Evolutionary conservation across 1,284 basidiomycete genomes (phyloP).

Genomic region (Pseudozyma pruni): DNA sequence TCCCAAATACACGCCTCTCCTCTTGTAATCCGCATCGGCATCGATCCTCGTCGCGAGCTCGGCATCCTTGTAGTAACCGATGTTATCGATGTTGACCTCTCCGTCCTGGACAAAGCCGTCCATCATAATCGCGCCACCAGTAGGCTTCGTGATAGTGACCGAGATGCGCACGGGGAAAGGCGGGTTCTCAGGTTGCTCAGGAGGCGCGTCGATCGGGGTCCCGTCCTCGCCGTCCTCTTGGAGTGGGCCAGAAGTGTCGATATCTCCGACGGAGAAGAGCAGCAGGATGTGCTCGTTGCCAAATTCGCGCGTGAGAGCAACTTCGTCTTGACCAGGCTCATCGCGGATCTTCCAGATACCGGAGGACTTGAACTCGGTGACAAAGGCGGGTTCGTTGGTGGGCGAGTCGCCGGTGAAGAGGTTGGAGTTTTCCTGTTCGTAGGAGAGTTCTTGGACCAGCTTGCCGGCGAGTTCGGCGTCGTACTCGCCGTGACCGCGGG

Average conservation of each 20-base stretch:
- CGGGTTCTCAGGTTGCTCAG: slow-evolving; percentile 39
- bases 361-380: slow-evolving; percentile 79
- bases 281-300: slow-evolving; percentile 79
- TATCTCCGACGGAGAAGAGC: slow-evolving; percentile 63
- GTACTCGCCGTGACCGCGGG: slow-evolving; percentile 70
- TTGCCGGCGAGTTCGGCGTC: slow-evolving; percentile 80
- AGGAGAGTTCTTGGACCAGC: slow-evolving; percentile 83
- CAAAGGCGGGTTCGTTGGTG: slow-evolving; percentile 77
- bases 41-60: slow-evolving; percentile 81
- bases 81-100: slow-evolving; percentile 85
- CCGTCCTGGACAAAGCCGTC: slow-evolving; percentile 73
- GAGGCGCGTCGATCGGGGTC: slow-evolving; percentile 59
- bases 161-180: slow-evolving; percentile 78
- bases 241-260: slow-evolving; percentile 53
- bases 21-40: slow-evolving; percentile 91
- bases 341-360: slow-evolving; percentile 85
- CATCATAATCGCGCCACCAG: slow-evolving; percentile 59
- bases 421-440: slow-evolving; percentile 76
- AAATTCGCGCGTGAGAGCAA: slow-evolving; percentile 82
- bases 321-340: slow-evolving; percentile 80
- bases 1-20: slow-evolving; percentile 89
- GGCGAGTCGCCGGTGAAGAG: slow-evolving; percentile 51
- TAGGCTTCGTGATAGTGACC: slow-evolving; percentile 84
- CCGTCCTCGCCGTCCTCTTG: slow-evolving; percentile 69
- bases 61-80: slow-evolving; percentile 82